phyloP scores from a whole-genome alignment of 2,329 filamentous ascomycete species.

The Cyanodermella asteris region DNA sequence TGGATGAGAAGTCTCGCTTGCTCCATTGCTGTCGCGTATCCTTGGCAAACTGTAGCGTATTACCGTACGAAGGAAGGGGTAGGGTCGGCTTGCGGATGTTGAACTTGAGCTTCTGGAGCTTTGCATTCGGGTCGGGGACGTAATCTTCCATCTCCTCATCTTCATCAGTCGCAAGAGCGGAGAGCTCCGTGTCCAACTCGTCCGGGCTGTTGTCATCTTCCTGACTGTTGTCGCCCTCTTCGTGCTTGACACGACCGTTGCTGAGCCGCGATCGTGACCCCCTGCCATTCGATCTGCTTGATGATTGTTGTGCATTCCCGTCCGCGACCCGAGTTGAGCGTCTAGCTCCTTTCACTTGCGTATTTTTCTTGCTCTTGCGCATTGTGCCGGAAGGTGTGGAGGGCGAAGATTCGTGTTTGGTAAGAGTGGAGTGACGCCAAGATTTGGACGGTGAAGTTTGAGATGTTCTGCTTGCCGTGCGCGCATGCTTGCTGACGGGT shows the following conservation, averaged over 20 bases:
- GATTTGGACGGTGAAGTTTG: no score
- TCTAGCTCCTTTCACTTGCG: no score
- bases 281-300: slow-evolving; percentile 5
- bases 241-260: no score
- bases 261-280: no score
- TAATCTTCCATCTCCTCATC: slow-evolving; percentile 9
- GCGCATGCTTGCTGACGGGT: neutral
- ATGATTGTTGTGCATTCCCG: slow-evolving; percentile 4
- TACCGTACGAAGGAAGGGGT: slow-evolving; percentile 28
- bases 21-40: no score
- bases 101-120: slow-evolving; percentile 19
- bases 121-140: slow-evolving; percentile 2
- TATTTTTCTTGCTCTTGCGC: no score
- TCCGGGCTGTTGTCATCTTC: slow-evolving; percentile 2
- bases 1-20: slow-evolving; percentile 26
- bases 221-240: neutral
- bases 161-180: slow-evolving; percentile 2
- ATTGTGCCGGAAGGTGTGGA: slow-evolving; percentile 3
- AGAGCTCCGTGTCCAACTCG: neutral
- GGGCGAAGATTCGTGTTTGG: slow-evolving; percentile 3
- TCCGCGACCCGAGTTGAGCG: no score
- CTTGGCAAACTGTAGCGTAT: slow-evolving; percentile 24
- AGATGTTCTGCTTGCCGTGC: no score
- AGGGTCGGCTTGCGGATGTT: slow-evolving; percentile 29
- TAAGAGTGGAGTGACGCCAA: no score